Percentiles rank a stretch among this genome's conserved stretches.
phyloP scores from a whole-genome alignment of 352 stramenopile genomes.

The Pythium rishiriense region DNA sequence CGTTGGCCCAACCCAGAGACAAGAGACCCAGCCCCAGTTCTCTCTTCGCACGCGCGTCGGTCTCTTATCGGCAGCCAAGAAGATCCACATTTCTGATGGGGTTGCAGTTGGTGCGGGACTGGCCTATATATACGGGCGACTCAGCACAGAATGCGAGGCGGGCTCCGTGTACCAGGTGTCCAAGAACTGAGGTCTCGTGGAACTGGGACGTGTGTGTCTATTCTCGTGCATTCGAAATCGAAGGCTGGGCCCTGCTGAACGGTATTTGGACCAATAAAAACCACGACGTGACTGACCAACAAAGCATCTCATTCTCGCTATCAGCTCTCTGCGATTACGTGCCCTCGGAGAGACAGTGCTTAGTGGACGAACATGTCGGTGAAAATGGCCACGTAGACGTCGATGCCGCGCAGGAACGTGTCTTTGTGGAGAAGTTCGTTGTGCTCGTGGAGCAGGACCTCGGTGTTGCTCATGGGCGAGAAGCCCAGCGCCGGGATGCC shows the following conservation, averaged over 20 bases:
- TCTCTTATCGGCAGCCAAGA: conserved; percentile 7
- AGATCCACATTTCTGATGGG: not conserved
- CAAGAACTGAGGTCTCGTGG: not conserved
- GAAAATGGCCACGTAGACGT: conserved; percentile 80
- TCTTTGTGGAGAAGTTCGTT: conserved; percentile 94
- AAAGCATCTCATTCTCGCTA: not conserved
- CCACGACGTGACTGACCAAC: not conserved
- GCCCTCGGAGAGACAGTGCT: not conserved
- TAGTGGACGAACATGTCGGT: conserved; percentile 43
- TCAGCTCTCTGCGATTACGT: not conserved
- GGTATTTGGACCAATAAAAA: not conserved
- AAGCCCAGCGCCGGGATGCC: conserved; percentile 93
- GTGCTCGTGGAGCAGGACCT: conserved; percentile 96
- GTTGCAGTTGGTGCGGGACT: not conserved
- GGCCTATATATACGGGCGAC: not conserved
- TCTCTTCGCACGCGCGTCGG: not conserved
- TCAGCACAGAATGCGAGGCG: conserved; percentile 2
- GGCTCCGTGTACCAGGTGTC: not conserved
- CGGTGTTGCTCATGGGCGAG: conserved; percentile 94
- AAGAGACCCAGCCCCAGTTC: not conserved
- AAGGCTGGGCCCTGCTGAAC: not conserved
- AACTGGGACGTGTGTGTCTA: not conserved
- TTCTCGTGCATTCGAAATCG: conserved; percentile 17
- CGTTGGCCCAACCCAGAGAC: not conserved
- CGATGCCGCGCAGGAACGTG: conserved; percentile 92